A percentile compares a stretch with the other conserved stretches of the same genome.
These are phyloP conservation scores for Amanita fuliginea DNA, from an alignment of 768 basidiomycete species.

Conservation along the genomic window DNA sequence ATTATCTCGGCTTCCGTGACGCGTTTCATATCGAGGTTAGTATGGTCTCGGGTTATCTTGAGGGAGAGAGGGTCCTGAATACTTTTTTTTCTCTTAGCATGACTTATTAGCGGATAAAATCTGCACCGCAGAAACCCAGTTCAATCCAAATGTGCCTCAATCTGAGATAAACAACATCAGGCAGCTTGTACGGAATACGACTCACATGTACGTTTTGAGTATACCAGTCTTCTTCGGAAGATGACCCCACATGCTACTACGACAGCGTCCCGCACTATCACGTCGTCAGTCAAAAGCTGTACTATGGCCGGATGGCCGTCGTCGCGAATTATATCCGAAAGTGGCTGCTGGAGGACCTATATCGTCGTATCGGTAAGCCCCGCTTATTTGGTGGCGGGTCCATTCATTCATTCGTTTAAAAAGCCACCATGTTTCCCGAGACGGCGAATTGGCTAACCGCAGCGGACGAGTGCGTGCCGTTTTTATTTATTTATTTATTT, in stretches of 20 bases:
- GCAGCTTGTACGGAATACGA: conserved; percentile 26
- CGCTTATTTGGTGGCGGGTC: no score
- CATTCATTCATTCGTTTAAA: neutral
- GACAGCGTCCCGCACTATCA: conserved; percentile 52
- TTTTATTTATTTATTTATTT: no score
- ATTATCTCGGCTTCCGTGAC: conserved; percentile 55
- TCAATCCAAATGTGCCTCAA: conserved; percentile 21
- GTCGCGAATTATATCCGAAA: conserved; percentile 31
- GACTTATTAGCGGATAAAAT: conserved; percentile 40
- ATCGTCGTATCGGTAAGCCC: conserved; percentile 37
- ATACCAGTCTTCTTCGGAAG: neutral
- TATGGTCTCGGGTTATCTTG: neutral
- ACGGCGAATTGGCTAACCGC: conserved; percentile 45
- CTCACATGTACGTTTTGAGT: conserved; percentile 43
- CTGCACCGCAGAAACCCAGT: conserved; percentile 31
- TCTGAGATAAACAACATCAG: conserved; percentile 28
- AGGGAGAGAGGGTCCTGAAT: no score
- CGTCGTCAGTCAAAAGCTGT: conserved; percentile 29
- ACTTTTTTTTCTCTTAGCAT: conserved; percentile 15
- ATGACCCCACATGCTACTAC: neutral
- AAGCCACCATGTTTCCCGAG: conserved; percentile 47
- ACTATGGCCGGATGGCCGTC: conserved; percentile 19
- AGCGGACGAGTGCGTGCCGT: conserved; percentile 37
- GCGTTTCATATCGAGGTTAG: conserved; percentile 35
- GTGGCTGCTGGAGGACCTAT: conserved; percentile 50